These are phyloP conservation scores for Golovinomyces cichoracearum DNA, from an alignment of 2,329 filamentous ascomycete genomes.

Conservation along the genomic window DNA sequence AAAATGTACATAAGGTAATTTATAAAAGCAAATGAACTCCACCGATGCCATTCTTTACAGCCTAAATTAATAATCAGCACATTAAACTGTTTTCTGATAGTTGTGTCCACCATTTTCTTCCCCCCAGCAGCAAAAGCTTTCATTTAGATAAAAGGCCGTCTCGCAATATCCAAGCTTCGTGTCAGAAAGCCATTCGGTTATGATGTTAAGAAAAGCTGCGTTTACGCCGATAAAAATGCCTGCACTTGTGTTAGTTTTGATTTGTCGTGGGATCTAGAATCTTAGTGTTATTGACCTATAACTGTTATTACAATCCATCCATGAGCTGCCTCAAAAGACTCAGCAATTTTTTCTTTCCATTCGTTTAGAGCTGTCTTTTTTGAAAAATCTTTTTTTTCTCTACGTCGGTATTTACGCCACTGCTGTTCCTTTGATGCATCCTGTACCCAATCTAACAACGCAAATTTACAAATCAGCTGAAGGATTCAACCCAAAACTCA, in stretches of 20 bases:
- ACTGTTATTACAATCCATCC: conserved; percentile 94
- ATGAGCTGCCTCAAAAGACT: conserved; percentile 86
- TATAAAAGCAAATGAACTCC: conserved; percentile 50
- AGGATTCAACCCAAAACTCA: too few relatives aligned
- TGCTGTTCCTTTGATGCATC: conserved; percentile 80
- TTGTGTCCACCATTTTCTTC: neutral
- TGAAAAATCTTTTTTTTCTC: conserved; percentile 46
- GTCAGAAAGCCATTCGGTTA: conserved; percentile 80
- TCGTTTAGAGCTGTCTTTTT: conserved; percentile 36
- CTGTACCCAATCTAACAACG: conserved; percentile 67
- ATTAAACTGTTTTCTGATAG: neutral
- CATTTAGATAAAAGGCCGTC: conserved; percentile 70
- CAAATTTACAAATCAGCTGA: conserved; percentile 15
- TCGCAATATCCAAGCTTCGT: conserved; percentile 75
- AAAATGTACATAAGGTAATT: conserved; percentile 78
- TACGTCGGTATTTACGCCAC: conserved; percentile 49
- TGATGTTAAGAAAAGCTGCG: conserved; percentile 71
- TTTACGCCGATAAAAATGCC: conserved; percentile 62
- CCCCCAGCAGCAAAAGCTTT: conserved; percentile 77
- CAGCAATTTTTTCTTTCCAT: conserved; percentile 58
- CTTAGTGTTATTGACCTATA: conserved; percentile 27
- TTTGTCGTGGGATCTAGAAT: neutral
- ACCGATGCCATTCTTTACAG: conserved; percentile 68
- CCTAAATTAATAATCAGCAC: conserved; percentile 20
- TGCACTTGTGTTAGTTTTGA: neutral